phyloP scores from a whole-genome alignment of 108 stramenopile species.

The Schizochytrium sp. region DNA sequence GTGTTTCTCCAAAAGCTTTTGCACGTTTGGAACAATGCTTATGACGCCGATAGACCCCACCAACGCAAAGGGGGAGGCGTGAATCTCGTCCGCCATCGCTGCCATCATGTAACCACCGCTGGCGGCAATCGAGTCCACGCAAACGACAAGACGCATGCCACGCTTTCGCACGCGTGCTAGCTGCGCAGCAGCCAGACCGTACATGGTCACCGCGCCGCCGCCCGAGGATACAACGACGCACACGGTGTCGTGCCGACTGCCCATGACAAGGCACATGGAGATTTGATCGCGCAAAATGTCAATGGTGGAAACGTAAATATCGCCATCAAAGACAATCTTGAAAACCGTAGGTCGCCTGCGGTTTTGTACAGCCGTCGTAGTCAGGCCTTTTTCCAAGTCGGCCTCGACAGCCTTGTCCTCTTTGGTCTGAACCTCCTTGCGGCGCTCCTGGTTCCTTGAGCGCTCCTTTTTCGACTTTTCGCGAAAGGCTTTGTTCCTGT shows the following conservation, averaged over 20 bases:
- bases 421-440: background rate
- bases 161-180: slow-evolving; percentile 2
- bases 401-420: background rate
- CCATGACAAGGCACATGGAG: background rate
- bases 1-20: slow-evolving; percentile 13
- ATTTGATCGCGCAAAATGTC: slow-evolving; percentile 1
- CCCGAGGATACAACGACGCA: slow-evolving; percentile 18
- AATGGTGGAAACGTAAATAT: slow-evolving; percentile 2
- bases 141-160: slow-evolving; percentile 22
- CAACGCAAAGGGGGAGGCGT: slow-evolving; percentile 39
- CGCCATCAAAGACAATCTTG: background rate
- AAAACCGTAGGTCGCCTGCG: background rate
- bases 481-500: background rate
- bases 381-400: background rate
- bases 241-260: slow-evolving; percentile 18
- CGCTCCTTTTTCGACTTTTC: background rate
- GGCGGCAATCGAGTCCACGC: slow-evolving; percentile 37
- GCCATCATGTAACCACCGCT: slow-evolving; percentile 48
- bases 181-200: slow-evolving; percentile 28
- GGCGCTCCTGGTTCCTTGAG: background rate
- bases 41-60: slow-evolving; percentile 39
- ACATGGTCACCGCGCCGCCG: slow-evolving; percentile 32
- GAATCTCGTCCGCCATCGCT: slow-evolving; percentile 27
- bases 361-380: background rate
- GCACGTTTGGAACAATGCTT: slow-evolving; percentile 23